Percentiles rank a stretch among this genome's conserved stretches.
Evolutionary conservation across 345 rosid genomes (phyloP).

Genomic region (Xanthoceras sorbifolium): DNA sequence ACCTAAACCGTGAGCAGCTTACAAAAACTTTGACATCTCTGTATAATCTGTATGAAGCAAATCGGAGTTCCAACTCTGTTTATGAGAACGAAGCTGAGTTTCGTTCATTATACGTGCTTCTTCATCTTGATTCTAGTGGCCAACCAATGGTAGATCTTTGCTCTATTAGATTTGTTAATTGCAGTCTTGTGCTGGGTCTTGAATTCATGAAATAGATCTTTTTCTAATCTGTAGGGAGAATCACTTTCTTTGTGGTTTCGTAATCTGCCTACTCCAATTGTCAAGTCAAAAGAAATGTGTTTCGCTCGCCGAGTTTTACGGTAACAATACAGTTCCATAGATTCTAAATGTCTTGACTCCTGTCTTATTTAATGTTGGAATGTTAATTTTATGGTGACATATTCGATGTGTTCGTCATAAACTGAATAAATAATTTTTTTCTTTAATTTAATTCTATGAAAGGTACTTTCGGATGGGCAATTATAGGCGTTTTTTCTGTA

Average conservation of each 20-base stretch:
- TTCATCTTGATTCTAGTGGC: conserved; percentile 65
- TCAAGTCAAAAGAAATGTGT: conserved; percentile 70
- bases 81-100: conserved; percentile 70
- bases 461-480: conserved; percentile 68
- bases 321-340: conserved; percentile 32
- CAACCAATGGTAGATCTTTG: conserved; percentile 54
- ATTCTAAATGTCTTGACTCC: background rate
- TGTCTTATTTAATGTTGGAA: background rate
- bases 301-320: conserved; percentile 71
- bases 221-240: conserved; percentile 63
- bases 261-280: conserved; percentile 50
- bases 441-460: conserved; percentile 7
- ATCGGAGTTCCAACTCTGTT: conserved; percentile 39
- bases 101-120: conserved; percentile 78
- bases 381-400: background rate
- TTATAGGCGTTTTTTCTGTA: conserved; percentile 56
- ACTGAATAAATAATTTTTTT: background rate
- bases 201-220: conserved; percentile 16
- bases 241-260: conserved; percentile 89
- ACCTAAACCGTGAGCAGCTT: conserved; percentile 94
- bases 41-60: conserved; percentile 72
- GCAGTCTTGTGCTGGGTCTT: conserved; percentile 1
- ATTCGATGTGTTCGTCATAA: background rate
- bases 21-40: conserved; percentile 69
- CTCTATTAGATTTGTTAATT: conserved; percentile 20